Evolutionary conservation across 768 basidiomycete genomes (phyloP).

Genomic region (Pisolithus tinctorius): DNA sequence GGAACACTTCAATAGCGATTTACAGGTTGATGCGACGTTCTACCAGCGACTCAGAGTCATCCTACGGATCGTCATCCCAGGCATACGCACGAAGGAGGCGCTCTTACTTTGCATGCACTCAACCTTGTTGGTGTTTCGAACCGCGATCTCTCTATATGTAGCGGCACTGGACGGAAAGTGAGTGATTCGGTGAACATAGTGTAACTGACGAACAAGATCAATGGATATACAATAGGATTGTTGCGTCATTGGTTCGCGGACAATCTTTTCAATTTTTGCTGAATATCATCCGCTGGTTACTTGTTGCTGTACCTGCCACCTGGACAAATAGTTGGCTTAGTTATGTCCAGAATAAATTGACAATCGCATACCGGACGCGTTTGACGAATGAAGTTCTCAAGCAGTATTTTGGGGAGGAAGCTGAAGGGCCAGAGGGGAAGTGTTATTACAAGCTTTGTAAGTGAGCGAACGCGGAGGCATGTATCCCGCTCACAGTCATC

Average conservation of each 20-base stretch:
- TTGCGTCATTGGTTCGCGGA: conserved; percentile 89
- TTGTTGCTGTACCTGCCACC: conserved; percentile 89
- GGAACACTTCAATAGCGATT: neutral
- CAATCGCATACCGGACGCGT: conserved; percentile 81
- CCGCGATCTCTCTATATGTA: conserved; percentile 89
- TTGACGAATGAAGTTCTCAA: conserved; percentile 78
- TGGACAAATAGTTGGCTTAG: conserved; percentile 91
- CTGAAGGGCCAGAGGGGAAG: conserved; percentile 63
- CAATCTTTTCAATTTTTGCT: conserved; percentile 69
- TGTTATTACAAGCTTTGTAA: conserved; percentile 89
- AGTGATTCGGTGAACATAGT: conserved; percentile 13
- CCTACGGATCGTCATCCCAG: conserved; percentile 83
- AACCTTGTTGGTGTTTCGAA: conserved; percentile 80
- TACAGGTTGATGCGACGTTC: conserved; percentile 86
- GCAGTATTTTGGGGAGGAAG: conserved; percentile 74
- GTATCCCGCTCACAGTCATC: conserved; percentile 3
- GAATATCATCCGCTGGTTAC: conserved; percentile 85
- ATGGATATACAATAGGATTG: conserved; percentile 53
- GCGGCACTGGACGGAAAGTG: conserved; percentile 90
- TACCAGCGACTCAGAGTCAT: conserved; percentile 73
- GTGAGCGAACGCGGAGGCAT: conserved; percentile 17
- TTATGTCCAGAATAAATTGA: conserved; percentile 89
- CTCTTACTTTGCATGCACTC: conserved; percentile 84
- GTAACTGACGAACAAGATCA: neutral
- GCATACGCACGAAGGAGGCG: conserved; percentile 80